Evolutionary conservation across 1,284 basidiomycete genomes (phyloP).

Genomic region (Naganishia sp.): DNA sequence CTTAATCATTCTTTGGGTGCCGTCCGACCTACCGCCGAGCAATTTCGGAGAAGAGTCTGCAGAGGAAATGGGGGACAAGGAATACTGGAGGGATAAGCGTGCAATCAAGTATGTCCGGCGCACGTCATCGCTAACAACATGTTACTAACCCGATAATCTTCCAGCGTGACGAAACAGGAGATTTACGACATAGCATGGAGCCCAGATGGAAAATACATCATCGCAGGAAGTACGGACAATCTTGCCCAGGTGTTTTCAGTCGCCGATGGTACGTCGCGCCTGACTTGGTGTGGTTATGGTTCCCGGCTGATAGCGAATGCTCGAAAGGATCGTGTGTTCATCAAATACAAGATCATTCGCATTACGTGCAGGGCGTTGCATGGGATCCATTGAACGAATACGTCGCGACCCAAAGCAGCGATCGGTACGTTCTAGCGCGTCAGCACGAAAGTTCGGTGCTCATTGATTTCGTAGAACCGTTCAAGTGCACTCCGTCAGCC

Average conservation of each 20-base stretch:
- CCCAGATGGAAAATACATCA: slow-evolving; percentile 87
- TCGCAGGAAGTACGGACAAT: slow-evolving; percentile 95
- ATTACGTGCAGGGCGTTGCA: slow-evolving; percentile 93
- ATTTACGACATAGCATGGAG: slow-evolving; percentile 98
- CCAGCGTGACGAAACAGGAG: slow-evolving; percentile 73
- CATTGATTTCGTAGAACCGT: slow-evolving; percentile 60
- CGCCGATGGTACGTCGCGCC: slow-evolving; percentile 63
- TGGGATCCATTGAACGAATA: slow-evolving; percentile 96
- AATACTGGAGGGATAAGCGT: slow-evolving; percentile 89
- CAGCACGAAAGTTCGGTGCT: not conserved
- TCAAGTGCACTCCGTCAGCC: slow-evolving; percentile 79
- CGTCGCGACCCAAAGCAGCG: slow-evolving; percentile 90
- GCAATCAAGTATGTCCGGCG: slow-evolving; percentile 70
- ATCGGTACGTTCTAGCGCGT: slow-evolving; percentile 59
- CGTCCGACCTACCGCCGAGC: slow-evolving; percentile 69
- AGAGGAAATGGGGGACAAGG: slow-evolving; percentile 86
- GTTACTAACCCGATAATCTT: slow-evolving; percentile 47
- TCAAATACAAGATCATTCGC: slow-evolving; percentile 68
- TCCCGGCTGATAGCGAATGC: not conserved
- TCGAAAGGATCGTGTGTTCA: slow-evolving; percentile 31
- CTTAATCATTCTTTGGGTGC: slow-evolving; percentile 94
- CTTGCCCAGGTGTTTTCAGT: slow-evolving; percentile 81
- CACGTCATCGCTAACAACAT: not conserved
- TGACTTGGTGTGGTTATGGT: not conserved
- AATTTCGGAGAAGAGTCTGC: slow-evolving; percentile 74